Evolutionary conservation across 805 yeast genomes (phyloP).

Genomic region (Wickerhamomyces queroliae): DNA sequence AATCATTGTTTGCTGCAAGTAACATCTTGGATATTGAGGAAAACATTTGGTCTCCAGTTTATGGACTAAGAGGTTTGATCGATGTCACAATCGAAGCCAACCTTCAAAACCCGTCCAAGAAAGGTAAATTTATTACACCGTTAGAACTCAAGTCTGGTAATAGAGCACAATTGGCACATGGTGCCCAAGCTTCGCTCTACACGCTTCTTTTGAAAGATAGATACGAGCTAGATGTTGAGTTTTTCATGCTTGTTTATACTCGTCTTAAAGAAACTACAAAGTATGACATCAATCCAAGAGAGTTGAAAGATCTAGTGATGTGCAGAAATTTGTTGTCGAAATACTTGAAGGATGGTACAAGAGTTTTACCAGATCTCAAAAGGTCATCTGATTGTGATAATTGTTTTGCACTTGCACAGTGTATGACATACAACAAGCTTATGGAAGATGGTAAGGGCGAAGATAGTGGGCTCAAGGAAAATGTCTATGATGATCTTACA

Average conservation of each 20-base stretch:
- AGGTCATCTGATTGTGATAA: conserved; percentile 51
- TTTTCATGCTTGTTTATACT: conserved; percentile 71
- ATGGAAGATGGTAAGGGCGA: conserved; percentile 52
- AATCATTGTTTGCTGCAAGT: conserved; percentile 44
- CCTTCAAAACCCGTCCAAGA: conserved; percentile 27
- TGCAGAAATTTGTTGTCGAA: conserved; percentile 66
- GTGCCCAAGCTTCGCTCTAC: conserved; percentile 83
- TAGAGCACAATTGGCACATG: conserved; percentile 56
- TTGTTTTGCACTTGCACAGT: conserved; percentile 50
- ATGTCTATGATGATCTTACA: conserved; percentile 43
- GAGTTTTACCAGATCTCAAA: conserved; percentile 48
- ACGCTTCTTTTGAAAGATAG: conserved; percentile 74
- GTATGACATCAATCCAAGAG: conserved; percentile 46
- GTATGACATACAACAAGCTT: conserved; percentile 62
- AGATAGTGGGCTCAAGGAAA: conserved; percentile 45
- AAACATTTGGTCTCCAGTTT: conserved; percentile 84
- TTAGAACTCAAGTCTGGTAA: conserved; percentile 89
- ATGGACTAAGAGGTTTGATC: conserved; percentile 82
- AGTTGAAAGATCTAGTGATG: conserved; percentile 63
- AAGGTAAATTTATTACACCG: conserved; percentile 57
- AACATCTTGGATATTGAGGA: conserved; percentile 84
- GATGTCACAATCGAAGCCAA: conserved; percentile 79
- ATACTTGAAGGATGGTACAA: conserved; percentile 43
- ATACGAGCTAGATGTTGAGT: conserved; percentile 61
- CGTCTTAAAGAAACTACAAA: conserved; percentile 48